Evolutionary conservation across 768 basidiomycete genomes (phyloP), one percentile per base, ranked within the genome.

Genomic region (Collybia sordida): DNA sequence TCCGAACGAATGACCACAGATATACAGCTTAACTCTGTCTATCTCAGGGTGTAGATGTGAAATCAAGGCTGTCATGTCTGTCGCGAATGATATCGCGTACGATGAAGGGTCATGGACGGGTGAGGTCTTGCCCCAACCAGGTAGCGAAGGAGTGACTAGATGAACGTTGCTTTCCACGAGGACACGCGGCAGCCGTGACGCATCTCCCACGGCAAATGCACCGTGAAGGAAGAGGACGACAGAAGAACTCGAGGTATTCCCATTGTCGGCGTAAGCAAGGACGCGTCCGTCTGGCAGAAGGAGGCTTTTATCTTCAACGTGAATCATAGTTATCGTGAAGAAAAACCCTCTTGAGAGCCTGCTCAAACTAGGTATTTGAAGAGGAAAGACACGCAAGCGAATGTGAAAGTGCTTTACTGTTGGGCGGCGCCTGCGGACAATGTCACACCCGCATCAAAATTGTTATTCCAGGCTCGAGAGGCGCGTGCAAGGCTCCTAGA

Each of bases 121-220:
- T 0, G 80, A 78, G 4, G 82, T 76, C 39, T 69, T 69, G 3
- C 82, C 82, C 81, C 82, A 83, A 1, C 80, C 82, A 18, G 80
- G 77, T 25, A 84, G 74, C 8, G 82, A 78, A 3, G 81, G 81
- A 9, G 74, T 68, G 35, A 84, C 59, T 44, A 66, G 65, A 56
- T 79, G 81, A 3, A 78, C 61, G 38, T 71, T 58, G 53, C 69
- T 75, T 14, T 73, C 66, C 8, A 67, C 27, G 49, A 80, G 56
- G 23, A 63, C 55, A 12, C 60, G 67, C 2, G 73, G 68, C 6
- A 67, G 56, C 1, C 51, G 54, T 25, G 67, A 62, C 4, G 74
- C 73, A 24, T 71, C 66, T 4, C 81, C 82, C n/a, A 82, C 56
- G 31, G 70, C 63, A 59, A 84, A 81, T 4, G 68, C 67, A n/a